phyloP scores from a whole-genome alignment of 2,329 filamentous ascomycete genomes.

The Aspergillaceae sp. region DNA sequence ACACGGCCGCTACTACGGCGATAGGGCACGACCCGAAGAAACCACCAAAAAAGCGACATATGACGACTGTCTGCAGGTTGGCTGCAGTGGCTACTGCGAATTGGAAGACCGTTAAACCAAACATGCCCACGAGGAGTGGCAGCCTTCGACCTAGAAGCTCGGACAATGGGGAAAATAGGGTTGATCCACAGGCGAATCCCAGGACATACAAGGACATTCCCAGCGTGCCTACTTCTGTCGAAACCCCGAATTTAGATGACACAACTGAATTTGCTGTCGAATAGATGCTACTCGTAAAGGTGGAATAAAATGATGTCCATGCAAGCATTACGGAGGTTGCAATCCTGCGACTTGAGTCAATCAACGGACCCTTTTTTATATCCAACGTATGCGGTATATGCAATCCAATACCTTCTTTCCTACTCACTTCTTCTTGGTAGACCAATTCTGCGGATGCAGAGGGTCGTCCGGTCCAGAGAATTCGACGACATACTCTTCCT shows the following conservation, averaged over 20 bases:
- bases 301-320: conserved; percentile 47
- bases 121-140: conserved; percentile 37
- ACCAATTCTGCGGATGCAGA: conserved; percentile 81
- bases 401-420: too few relatives aligned
- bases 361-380: neutral
- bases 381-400: neutral
- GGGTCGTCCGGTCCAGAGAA: conserved; percentile 80
- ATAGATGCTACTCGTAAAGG: conserved; percentile 58
- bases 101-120: conserved; percentile 33
- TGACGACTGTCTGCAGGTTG: conserved; percentile 30
- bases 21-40: conserved; percentile 47
- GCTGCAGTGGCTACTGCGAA: conserved; percentile 33
- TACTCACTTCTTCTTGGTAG: conserved; percentile 63
- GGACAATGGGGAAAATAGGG: conserved; percentile 52
- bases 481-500: conserved; percentile 55
- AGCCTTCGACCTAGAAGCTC: conserved; percentile 50
- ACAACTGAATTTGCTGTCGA: conserved; percentile 56
- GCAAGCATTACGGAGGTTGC: conserved; percentile 21
- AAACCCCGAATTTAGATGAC: conserved; percentile 51
- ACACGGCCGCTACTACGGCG: conserved; percentile 47
- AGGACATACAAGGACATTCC: conserved; percentile 38
- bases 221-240: conserved; percentile 32
- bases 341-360: conserved; percentile 11
- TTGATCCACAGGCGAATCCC: conserved; percentile 43
- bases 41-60: conserved; percentile 42